Evolutionary conservation across 73 alveolate genomes (phyloP), one percentile per base, ranked within the genome.

Genomic region (Durusdinium trenchii): DNA sequence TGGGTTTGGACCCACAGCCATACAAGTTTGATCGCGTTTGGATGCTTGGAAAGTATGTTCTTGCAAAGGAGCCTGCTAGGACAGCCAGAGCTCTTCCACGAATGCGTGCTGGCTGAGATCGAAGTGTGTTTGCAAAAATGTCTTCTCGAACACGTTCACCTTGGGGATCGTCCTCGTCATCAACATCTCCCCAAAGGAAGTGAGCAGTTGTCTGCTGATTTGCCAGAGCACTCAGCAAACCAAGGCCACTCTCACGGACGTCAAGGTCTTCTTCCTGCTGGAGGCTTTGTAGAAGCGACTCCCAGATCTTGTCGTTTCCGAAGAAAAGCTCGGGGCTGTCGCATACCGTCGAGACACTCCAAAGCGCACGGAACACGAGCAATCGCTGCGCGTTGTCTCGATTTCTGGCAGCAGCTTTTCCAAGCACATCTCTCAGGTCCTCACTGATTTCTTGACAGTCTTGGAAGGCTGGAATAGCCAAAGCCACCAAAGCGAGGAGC

Each of bases 261-360:
- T 84, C 94, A 0, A 62, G 42, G 30, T 84, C 94, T n/a, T 84
- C 94, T 36, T 84, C 78, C 76, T 84, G 71, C 52, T 89, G 30
- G 36, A 89, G 32, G 40, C 96, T 47, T 45, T 62, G 85, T 23
- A 67, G 83, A 32, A 89, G 38, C 35, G 86, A 35, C 52, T 67
- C 73, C 96, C 96, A 89, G 16, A 89, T 62, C 42, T 28, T 38
- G 1, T 46, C 43, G 78, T 67, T 89, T 69, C 96, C 96, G n/a
- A 89, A 89, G 86, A 89, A 89, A 40, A 89, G 50, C 96, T 89
- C 96, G 30, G 96, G 96, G 71, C 96, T 89, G 43, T 89, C 86
- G 35, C 69, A 62, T 12, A 89, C 96, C 43, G 12, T 73, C 30
- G 96, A 85, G 12, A 86, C 96, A 47, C 96, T 89, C 96, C 96